A percentile compares a stretch with the other conserved stretches of the same genome.
Evolutionary conservation across 164 flowering plant genomes (phyloP).

Genomic region (Hamamelis virginiana): DNA sequence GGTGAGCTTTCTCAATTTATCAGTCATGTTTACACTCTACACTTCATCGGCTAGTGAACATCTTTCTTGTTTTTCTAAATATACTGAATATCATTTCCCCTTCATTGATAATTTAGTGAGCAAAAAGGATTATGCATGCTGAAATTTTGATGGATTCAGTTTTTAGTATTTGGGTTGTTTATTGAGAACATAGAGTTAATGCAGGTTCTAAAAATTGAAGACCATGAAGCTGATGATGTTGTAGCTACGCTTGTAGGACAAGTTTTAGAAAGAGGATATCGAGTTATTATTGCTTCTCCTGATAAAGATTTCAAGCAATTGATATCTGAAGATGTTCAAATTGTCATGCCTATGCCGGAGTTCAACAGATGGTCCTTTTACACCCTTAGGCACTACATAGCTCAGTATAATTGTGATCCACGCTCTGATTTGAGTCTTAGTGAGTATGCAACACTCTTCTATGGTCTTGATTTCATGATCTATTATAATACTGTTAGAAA

Average conservation of each 20-base stretch:
- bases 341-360: constrained; percentile 81
- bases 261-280: constrained; percentile 54
- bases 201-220: constrained; percentile 69
- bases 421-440: constrained; percentile 80
- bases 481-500: background rate
- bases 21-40: background rate
- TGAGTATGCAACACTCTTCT: constrained; percentile 34
- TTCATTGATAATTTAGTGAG: background rate
- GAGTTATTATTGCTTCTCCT: constrained; percentile 87
- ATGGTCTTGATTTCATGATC: background rate
- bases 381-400: constrained; percentile 75
- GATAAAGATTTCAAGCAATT: constrained; percentile 98
- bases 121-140: background rate
- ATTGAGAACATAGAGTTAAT: constrained; percentile 14
- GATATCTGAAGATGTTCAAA: constrained; percentile 87
- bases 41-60: no score
- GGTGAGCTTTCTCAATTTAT: constrained; percentile 28
- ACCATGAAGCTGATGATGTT: constrained; percentile 95
- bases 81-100: no score
- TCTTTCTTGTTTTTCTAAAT: no score
- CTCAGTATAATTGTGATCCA: constrained; percentile 83
- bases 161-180: constrained; percentile 3
- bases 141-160: constrained; percentile 8
- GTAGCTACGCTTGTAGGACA: constrained; percentile 81
- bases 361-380: constrained; percentile 89